These are phyloP conservation scores for Sherardia arvensis DNA, from an alignment of 257 asterid genomes.

Conservation along the genomic window DNA sequence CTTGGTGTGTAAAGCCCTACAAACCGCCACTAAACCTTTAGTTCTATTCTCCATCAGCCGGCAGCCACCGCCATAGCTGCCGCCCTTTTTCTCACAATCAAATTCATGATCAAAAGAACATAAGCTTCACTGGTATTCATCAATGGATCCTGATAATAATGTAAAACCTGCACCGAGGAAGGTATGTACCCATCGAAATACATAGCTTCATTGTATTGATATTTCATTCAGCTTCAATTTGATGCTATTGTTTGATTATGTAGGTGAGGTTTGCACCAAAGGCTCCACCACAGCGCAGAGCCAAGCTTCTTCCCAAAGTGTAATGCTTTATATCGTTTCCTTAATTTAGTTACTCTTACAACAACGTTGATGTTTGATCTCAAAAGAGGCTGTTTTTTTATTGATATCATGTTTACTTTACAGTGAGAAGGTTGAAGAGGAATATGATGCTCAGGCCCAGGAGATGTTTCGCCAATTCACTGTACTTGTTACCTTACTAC, in stretches of 20 bases:
- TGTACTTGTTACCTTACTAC: conserved; percentile 21
- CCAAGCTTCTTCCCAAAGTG: conserved; percentile 49
- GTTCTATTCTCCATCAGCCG: not conserved
- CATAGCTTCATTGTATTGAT: not conserved
- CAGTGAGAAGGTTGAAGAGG: conserved; percentile 65
- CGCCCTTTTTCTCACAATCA: not conserved
- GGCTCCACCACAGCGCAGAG: conserved; percentile 59
- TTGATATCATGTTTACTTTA: conserved; percentile 9
- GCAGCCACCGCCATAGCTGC: not conserved
- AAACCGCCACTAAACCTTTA: not conserved
- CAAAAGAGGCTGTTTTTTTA: not conserved
- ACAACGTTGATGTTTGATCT: not conserved
- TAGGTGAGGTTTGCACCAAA: conserved; percentile 73
- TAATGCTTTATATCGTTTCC: conserved; percentile 29
- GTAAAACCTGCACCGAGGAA: conserved; percentile 27
- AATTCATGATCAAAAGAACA: not conserved
- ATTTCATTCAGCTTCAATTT: not conserved
- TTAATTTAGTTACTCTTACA: not conserved
- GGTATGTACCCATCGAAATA: too few relatives aligned
- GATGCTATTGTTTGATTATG: not conserved
- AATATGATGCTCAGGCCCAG: conserved; percentile 50
- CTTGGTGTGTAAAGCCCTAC: not conserved
- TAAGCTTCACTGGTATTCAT: not conserved
- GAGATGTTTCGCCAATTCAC: conserved; percentile 50
- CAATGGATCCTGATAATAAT: conserved; percentile 28